A percentile compares a stretch with the other conserved stretches of the same genome.
Conservation (phyloP, 768 basidiomycete genomes). For the Tubosaeta brunneosetosa region DNA sequence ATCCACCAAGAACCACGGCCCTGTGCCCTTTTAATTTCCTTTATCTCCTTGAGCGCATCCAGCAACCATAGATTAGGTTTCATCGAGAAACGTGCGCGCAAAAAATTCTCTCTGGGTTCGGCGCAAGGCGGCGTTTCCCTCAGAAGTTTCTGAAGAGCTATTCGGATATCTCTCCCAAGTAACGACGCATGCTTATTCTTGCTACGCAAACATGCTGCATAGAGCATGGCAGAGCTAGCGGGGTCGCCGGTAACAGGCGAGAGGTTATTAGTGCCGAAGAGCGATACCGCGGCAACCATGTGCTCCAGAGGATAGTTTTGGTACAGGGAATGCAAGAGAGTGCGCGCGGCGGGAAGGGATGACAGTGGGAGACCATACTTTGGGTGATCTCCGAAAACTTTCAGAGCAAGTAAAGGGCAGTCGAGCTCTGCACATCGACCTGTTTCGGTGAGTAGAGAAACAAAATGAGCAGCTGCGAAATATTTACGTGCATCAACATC, state of each 20-base stretch:
- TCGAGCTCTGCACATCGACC: constrained; percentile 59
- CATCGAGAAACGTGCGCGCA: constrained; percentile 22
- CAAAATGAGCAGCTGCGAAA: not conserved
- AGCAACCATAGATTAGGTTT: constrained; percentile 38
- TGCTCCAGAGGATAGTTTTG: constrained; percentile 42
- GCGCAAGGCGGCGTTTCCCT: constrained; percentile 11
- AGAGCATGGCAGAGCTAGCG: constrained; percentile 51
- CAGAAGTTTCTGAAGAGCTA: constrained; percentile 36
- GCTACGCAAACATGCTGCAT: constrained; percentile 50
- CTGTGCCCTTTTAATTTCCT: constrained; percentile 28
- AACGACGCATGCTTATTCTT: constrained; percentile 34
- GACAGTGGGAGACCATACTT: constrained; percentile 53
- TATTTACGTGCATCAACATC: not conserved
- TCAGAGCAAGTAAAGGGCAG: constrained; percentile 52
- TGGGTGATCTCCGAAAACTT: constrained; percentile 57
- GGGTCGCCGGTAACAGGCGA: constrained; percentile 53
- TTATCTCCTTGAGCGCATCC: constrained; percentile 34
- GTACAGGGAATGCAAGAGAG: constrained; percentile 55
- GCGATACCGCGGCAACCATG: constrained; percentile 46
- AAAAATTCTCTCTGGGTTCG: constrained; percentile 15
- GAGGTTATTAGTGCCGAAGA: constrained; percentile 52
- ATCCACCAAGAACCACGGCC: constrained; percentile 28
- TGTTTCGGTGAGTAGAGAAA: constrained; percentile 20
- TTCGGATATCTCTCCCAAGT: constrained; percentile 41
- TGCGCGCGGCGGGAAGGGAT: constrained; percentile 47